A percentile compares a stretch with the other conserved stretches of the same genome.
Conservation (phyloP, 2,329 filamentous ascomycete genomes). For the Penicillium polonicum region DNA sequence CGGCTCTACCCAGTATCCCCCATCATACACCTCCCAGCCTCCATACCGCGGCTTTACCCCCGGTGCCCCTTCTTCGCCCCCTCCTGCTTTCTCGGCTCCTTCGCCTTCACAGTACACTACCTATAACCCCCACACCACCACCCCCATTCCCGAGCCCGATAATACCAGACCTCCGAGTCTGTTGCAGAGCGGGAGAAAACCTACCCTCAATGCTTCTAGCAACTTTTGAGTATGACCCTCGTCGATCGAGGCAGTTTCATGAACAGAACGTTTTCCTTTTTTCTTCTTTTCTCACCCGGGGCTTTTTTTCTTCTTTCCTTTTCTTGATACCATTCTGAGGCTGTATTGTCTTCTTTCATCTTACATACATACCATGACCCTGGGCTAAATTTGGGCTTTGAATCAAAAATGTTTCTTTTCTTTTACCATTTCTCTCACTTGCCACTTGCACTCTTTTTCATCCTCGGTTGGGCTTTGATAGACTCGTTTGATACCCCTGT, state of each 20-base stretch:
- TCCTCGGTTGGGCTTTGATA: background rate
- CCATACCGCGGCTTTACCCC: slow-evolving; percentile 20
- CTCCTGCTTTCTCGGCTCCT: slow-evolving; percentile 31
- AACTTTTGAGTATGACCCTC: slow-evolving; percentile 29
- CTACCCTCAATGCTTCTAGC: slow-evolving; percentile 35
- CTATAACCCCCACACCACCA: slow-evolving; percentile 12
- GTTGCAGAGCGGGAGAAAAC: slow-evolving; percentile 41
- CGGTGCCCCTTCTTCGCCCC: slow-evolving; percentile 27
- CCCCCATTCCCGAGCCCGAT: slow-evolving; percentile 21
- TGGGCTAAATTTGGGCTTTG: background rate
- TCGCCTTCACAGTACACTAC: slow-evolving; percentile 14
- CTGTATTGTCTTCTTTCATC: background rate
- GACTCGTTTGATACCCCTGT: background rate
- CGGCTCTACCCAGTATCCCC: slow-evolving; percentile 25
- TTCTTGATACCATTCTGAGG: slow-evolving; percentile 11
- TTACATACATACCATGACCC: slow-evolving; percentile 1
- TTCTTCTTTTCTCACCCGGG: background rate
- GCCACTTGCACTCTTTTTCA: background rate
- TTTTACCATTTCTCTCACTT: background rate
- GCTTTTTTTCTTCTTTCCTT: background rate
- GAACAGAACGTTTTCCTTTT: slow-evolving; percentile 3
- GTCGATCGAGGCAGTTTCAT: slow-evolving; percentile 6
- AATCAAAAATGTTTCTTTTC: background rate
- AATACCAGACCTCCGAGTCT: slow-evolving; percentile 41
- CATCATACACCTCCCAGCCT: slow-evolving; percentile 24